phyloP scores from a whole-genome alignment of 371 early-diverging fungal species.

The Mycotypha africana region DNA sequence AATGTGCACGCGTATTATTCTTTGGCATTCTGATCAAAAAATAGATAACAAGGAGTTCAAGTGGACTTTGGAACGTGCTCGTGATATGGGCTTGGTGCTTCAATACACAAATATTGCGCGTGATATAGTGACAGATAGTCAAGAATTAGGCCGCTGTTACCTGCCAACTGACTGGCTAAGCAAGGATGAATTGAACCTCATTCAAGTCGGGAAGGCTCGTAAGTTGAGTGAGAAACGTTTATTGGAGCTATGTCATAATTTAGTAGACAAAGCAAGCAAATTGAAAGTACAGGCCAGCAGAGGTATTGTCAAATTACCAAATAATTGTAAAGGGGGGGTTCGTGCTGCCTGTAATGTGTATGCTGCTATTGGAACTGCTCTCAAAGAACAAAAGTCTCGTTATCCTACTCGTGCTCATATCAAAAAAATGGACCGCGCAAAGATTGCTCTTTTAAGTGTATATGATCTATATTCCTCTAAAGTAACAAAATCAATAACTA shows the following conservation, averaged over 20 bases:
- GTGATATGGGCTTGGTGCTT: conserved; percentile 56
- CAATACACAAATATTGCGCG: conserved; percentile 59
- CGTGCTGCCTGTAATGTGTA: conserved; percentile 50
- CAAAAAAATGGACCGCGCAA: conserved; percentile 6
- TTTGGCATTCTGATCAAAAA: conserved; percentile 1
- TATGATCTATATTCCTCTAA: conserved; percentile 9
- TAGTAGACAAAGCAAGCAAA: conserved; percentile 20
- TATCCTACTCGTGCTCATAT: conserved; percentile 27
- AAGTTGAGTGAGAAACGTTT: conserved; percentile 17
- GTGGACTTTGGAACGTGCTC: conserved; percentile 33
- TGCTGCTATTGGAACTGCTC: conserved; percentile 30
- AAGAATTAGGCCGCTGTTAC: conserved; percentile 44
- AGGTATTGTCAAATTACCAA: conserved; percentile 39
- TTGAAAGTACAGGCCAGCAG: conserved; percentile 18
- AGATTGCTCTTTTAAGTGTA: conserved; percentile 22
- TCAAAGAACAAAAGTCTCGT: not conserved
- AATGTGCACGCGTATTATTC: conserved; percentile 38
- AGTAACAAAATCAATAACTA: not conserved
- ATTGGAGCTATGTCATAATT: conserved; percentile 14
- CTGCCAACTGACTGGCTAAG: conserved; percentile 36
- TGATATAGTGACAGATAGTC: conserved; percentile 57
- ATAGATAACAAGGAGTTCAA: not conserved
- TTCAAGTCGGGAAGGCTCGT: conserved; percentile 21
- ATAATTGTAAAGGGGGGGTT: conserved; percentile 34
- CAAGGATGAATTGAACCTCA: conserved; percentile 5